Conservation (phyloP, 495 filamentous ascomycete genomes). For the Aspergillus cristatus region DNA sequence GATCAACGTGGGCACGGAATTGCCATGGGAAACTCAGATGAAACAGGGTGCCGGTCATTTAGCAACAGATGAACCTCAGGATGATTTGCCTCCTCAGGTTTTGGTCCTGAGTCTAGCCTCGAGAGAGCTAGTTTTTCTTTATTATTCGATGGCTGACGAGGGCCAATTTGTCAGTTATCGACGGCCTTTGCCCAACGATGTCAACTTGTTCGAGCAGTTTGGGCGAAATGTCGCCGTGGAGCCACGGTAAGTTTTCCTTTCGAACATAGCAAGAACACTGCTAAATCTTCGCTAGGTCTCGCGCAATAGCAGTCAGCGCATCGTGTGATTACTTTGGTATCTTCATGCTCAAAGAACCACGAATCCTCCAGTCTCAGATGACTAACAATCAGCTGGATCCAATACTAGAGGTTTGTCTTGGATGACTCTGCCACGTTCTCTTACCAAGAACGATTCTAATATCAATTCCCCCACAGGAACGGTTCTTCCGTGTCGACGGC, state of each 20-base stretch:
- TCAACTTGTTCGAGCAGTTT: slow-evolving; percentile 46
- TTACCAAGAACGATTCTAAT: neutral
- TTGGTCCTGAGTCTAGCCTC: slow-evolving; percentile 62
- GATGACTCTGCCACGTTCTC: neutral
- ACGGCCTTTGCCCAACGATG: slow-evolving; percentile 46
- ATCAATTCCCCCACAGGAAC: slow-evolving; percentile 27
- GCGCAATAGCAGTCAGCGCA: slow-evolving; percentile 57
- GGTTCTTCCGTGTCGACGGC: slow-evolving; percentile 54
- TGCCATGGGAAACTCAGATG: slow-evolving; percentile 21
- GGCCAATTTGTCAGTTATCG: slow-evolving; percentile 52
- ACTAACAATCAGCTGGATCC: slow-evolving; percentile 22
- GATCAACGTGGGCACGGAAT: slow-evolving; percentile 24
- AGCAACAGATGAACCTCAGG: slow-evolving; percentile 3
- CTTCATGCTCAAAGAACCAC: slow-evolving; percentile 30
- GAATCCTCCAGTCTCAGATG: slow-evolving; percentile 28
- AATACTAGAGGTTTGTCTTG: slow-evolving; percentile 23
- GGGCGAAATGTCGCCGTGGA: slow-evolving; percentile 79
- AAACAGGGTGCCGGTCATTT: slow-evolving; percentile 8
- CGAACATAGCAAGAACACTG: slow-evolving; percentile 1
- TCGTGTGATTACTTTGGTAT: slow-evolving; percentile 49
- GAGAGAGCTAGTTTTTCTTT: slow-evolving; percentile 64
- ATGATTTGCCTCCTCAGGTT: slow-evolving; percentile 60
- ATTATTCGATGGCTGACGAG: slow-evolving; percentile 34
- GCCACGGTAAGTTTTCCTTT: slow-evolving; percentile 47
- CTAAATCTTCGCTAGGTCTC: slow-evolving; percentile 38